Percentiles rank a stretch among this genome's conserved stretches.
Conservation (phyloP, 73 alveolate species). For the Durusdinium trenchii region DNA sequence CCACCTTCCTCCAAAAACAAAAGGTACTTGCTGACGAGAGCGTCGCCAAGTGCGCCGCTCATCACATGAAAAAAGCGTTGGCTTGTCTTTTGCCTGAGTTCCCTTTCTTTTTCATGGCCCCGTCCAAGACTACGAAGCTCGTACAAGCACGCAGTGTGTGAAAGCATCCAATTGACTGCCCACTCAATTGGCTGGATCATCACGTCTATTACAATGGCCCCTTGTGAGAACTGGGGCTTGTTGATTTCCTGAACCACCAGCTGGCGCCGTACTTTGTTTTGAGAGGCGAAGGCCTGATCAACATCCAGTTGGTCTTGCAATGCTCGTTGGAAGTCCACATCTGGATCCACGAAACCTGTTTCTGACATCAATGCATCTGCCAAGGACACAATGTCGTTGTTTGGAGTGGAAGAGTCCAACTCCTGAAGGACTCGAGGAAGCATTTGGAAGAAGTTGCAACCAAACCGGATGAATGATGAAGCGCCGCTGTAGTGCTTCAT, state of each 20-base stretch:
- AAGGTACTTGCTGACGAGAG: neutral
- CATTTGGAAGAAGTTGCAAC: neutral
- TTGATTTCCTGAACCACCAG: neutral
- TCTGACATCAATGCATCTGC: conserved; percentile 12
- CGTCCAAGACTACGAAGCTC: neutral
- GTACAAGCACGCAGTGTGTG: neutral
- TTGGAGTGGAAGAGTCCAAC: neutral
- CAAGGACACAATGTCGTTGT: neutral
- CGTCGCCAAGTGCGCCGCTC: neutral
- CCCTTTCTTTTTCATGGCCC: neutral
- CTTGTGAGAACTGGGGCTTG: neutral
- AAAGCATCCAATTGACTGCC: neutral
- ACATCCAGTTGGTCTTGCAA: neutral
- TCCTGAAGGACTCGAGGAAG: conserved; percentile 19
- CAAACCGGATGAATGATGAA: neutral
- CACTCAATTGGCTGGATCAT: conserved; percentile 30
- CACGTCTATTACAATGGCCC: neutral
- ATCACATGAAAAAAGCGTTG: neutral
- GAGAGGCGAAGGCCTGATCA: neutral
- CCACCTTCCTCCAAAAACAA: neutral
- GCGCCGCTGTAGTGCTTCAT: conserved; percentile 50
- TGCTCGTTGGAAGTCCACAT: neutral
- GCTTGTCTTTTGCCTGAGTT: neutral
- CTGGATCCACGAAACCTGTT: neutral
- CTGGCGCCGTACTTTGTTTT: conserved; percentile 9